phyloP scores from a whole-genome alignment of 495 filamentous ascomycete genomes.

The Paragyromitra xinjiangensis region DNA sequence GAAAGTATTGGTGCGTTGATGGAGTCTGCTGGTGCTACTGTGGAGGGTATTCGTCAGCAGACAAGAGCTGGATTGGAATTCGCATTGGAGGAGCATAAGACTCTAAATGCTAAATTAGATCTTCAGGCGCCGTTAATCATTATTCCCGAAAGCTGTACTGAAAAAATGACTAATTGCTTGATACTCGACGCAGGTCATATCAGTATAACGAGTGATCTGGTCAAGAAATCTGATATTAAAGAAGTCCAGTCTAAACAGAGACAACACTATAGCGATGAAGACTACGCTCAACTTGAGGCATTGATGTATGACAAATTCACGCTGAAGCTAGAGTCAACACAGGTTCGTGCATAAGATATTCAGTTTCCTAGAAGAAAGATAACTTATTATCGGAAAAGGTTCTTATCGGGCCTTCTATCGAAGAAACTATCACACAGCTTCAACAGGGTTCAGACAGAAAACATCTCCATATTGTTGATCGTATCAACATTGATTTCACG shows the following conservation, averaged over 20 bases:
- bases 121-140: constrained; percentile 96
- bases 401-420: constrained; percentile 91
- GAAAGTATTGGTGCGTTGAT: constrained; percentile 94
- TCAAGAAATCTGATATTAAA: constrained; percentile 85
- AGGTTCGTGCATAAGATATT: constrained; percentile 59
- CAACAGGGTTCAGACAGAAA: constrained; percentile 71
- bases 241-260: constrained; percentile 91
- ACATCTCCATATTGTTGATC: constrained; percentile 89
- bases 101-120: constrained; percentile 93
- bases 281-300: constrained; percentile 83
- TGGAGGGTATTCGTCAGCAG: constrained; percentile 92
- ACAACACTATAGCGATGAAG: constrained; percentile 84
- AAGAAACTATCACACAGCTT: constrained; percentile 87
- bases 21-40: constrained; percentile 92
- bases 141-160: constrained; percentile 88
- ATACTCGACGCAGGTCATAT: constrained; percentile 97
- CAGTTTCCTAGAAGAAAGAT: not conserved
- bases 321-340: constrained; percentile 89
- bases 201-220: constrained; percentile 89
- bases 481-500: constrained; percentile 95
- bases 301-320: constrained; percentile 96
- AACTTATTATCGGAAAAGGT: constrained; percentile 60
- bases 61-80: constrained; percentile 95
- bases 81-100: constrained; percentile 96
- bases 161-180: constrained; percentile 79